Conservation (phyloP, 2,329 filamentous ascomycete genomes). For the Curvularia eragrostidis region DNA sequence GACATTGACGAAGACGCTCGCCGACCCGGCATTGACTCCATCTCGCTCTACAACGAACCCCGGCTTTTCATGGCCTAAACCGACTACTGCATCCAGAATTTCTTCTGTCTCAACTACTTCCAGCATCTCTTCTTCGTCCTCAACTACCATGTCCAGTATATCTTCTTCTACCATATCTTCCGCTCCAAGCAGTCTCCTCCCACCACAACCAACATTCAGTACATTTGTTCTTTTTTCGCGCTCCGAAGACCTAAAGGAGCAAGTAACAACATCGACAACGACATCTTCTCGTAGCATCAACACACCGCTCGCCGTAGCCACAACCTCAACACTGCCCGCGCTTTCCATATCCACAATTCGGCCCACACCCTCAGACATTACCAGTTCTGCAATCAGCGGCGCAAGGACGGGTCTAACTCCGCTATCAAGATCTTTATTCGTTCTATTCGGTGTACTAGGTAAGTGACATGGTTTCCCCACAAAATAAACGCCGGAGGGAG, state of each 20-base stretch:
- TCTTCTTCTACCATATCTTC: not conserved
- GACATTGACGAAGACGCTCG: not conserved
- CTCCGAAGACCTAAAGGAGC: conserved; percentile 11
- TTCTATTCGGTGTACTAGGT: conserved; percentile 19
- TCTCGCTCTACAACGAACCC: not conserved
- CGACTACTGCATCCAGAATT: not conserved
- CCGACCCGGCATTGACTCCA: not conserved
- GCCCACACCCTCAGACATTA: conserved; percentile 1
- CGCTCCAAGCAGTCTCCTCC: not conserved
- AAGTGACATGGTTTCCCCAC: too few relatives aligned
- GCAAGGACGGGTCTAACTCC: conserved; percentile 11
- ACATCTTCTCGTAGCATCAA: not conserved
- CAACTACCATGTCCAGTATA: not conserved
- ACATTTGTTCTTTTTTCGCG: conserved; percentile 13
- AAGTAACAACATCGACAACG: not conserved
- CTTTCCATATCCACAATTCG: not conserved
- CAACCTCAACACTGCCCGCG: not conserved
- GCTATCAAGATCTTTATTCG: conserved; percentile 16
- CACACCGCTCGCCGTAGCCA: not conserved
- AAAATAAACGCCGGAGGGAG: too few relatives aligned
- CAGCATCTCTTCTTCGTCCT: too few relatives aligned
- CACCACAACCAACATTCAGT: conserved; percentile 3
- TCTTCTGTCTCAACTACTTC: too few relatives aligned
- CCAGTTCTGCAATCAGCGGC: not conserved
- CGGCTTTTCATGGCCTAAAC: not conserved